Evolutionary conservation across 192 early-diverging fungal genomes (phyloP).

Genomic region (Coemansia sp.): DNA sequence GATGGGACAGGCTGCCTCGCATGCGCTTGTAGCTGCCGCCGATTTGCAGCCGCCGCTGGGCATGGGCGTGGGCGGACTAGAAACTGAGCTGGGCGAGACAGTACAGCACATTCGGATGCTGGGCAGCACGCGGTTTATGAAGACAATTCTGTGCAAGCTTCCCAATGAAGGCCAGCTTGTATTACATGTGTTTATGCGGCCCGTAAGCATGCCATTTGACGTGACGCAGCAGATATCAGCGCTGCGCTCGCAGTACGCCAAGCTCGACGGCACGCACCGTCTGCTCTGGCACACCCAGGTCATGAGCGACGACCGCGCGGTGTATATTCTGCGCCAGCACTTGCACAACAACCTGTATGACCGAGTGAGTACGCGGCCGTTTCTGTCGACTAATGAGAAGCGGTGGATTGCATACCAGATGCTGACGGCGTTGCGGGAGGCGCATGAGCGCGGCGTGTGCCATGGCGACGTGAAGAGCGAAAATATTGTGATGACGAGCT

Average conservation of each 20-base stretch:
- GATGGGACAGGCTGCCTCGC: slow-evolving; percentile 51
- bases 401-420: slow-evolving; percentile 95
- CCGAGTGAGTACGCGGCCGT: slow-evolving; percentile 93
- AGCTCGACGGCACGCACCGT: slow-evolving; percentile 69
- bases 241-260: slow-evolving; percentile 33
- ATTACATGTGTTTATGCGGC: slow-evolving; percentile 92
- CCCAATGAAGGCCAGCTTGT: slow-evolving; percentile 81
- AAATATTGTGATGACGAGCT: slow-evolving; percentile 90
- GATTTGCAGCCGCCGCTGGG: slow-evolving; percentile 50
- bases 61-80: slow-evolving; percentile 48
- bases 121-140: slow-evolving; percentile 91
- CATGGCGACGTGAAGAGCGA: slow-evolving; percentile 98
- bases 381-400: slow-evolving; percentile 81
- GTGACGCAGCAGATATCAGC: slow-evolving; percentile 28
- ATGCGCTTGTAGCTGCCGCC: slow-evolving; percentile 48
- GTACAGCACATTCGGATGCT: slow-evolving; percentile 57
- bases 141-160: slow-evolving; percentile 80
- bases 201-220: slow-evolving; percentile 58
- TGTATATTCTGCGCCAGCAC: slow-evolving; percentile 85
- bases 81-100: slow-evolving; percentile 46
- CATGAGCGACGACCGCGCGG: slow-evolving; percentile 86
- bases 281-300: slow-evolving; percentile 76
- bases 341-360: slow-evolving; percentile 94
- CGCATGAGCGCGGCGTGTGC: slow-evolving; percentile 69
- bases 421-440: slow-evolving; percentile 73